Evolutionary conservation across 2,329 filamentous ascomycete species (phyloP).

Genomic region (Orbilia brochopaga): DNA sequence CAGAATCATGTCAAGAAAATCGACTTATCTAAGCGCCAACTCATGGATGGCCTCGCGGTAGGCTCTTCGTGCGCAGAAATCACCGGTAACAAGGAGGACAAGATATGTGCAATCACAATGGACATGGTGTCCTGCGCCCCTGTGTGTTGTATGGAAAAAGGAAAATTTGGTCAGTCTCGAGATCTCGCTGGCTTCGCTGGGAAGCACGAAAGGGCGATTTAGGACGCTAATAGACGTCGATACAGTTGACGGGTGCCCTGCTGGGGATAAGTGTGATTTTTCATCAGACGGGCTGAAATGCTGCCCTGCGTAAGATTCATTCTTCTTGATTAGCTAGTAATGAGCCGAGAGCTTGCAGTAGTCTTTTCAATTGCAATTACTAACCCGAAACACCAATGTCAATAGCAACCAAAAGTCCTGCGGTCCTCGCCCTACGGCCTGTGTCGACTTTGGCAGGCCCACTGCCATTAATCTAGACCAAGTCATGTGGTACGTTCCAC

Average conservation of each 20-base stretch:
- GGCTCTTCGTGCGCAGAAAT: conserved; percentile 22
- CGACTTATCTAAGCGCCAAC: conserved; percentile 18
- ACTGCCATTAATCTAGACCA: neutral
- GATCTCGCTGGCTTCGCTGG: too few relatives aligned
- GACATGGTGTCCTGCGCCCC: conserved; percentile 36
- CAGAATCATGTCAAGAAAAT: conserved; percentile 24
- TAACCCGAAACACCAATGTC: too few relatives aligned
- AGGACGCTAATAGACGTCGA: neutral
- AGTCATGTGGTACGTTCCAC: conserved; percentile 19
- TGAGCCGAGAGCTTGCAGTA: too few relatives aligned
- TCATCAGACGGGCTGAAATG: conserved; percentile 16
- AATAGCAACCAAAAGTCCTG: conserved; percentile 16
- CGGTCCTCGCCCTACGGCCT: conserved; percentile 28
- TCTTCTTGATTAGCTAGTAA: too few relatives aligned
- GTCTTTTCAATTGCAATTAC: too few relatives aligned
- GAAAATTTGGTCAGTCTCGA: too few relatives aligned
- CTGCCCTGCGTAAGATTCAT: conserved; percentile 29
- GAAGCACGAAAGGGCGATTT: too few relatives aligned
- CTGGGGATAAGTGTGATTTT: conserved; percentile 31
- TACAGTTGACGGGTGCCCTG: conserved; percentile 42
- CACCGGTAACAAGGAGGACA: conserved; percentile 37
- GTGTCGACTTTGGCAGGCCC: conserved; percentile 16
- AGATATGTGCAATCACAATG: conserved; percentile 19
- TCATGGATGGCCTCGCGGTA: neutral
- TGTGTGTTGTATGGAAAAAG: conserved; percentile 22